Evolutionary conservation across 2,329 filamentous ascomycete genomes (phyloP), one percentile per base, ranked within the genome.

Genomic region (Trichoderma atrobrunneum): DNA sequence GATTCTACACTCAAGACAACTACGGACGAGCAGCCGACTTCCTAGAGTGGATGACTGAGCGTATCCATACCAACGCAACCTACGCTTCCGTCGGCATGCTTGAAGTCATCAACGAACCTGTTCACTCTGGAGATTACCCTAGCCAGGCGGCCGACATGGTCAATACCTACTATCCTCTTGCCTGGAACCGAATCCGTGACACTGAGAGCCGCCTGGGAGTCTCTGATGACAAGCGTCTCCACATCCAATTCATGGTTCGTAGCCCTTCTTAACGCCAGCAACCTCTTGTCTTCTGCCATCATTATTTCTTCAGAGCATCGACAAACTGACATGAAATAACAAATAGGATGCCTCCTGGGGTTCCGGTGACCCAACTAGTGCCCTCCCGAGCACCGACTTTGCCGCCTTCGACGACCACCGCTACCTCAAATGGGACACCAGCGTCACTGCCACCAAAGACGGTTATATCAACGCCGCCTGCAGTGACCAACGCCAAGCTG

Each of bases 331-430:
- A 51, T 21, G 30, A 70, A 48, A 32, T 48, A 59, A 72, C 21
- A 24, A 71, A 61, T n/a, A 76, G 75, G 73, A 87, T 74, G 75
- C 81, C 28, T 78, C 81, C 30, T 91, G 88, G 88, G 86, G 85
- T 21, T 84, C 87, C 1, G 88, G 88, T 7, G 82, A 90, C 76
- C 86, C 88, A 0, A 84, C 43, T 0, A 74, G 82, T 7, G 43
- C 43, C 30, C 80, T 90, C 10, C 77, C 82, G 3, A 80, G 82
- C 74, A 80, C 81, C 26, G 78, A 82, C 34, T 83, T 81, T 74
- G 81, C 85, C 14, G 85, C 85, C 34, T 91, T 85, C 75, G 88
- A 90, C 76, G 85, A 89, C 76, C 88, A 90, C 75, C 83, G 87
- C 24, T 91, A 90, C 77, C 78, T 88, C 30, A 89, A 89, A 76